Evolutionary conservation across 2,329 filamentous ascomycete genomes (phyloP).

Genomic region (Xylariaceae sp.): DNA sequence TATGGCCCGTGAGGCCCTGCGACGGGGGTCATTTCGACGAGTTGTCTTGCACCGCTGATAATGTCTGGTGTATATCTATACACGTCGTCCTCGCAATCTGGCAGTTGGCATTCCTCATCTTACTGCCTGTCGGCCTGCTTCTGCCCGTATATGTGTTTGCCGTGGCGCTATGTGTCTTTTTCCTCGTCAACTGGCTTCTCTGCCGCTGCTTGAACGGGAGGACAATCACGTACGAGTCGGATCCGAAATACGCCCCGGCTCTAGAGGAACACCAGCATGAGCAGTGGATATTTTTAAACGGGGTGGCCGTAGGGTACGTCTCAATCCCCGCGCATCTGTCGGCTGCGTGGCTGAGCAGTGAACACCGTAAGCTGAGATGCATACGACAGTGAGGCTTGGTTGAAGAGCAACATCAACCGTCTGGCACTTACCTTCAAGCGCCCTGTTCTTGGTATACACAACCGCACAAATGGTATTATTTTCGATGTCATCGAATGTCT

Average conservation of each 20-base stretch:
- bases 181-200: constrained; percentile 48
- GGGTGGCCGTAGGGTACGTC: constrained; percentile 59
- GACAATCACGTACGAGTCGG: constrained; percentile 47
- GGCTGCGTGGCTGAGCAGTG: not conserved
- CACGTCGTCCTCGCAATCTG: constrained; percentile 56
- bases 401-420: constrained; percentile 66
- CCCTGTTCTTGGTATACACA: constrained; percentile 69
- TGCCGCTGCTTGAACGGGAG: constrained; percentile 53
- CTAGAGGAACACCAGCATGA: constrained; percentile 55
- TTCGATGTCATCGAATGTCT: constrained; percentile 76
- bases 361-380: constrained; percentile 11
- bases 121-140: constrained; percentile 49
- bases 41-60: constrained; percentile 54
- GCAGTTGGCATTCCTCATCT: constrained; percentile 59
- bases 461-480: constrained; percentile 67
- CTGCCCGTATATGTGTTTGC: constrained; percentile 48
- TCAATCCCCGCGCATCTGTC: not conserved
- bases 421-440: constrained; percentile 69
- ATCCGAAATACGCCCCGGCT: constrained; percentile 48
- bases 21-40: constrained; percentile 58
- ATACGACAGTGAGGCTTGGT: constrained; percentile 54
- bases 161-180: constrained; percentile 40
- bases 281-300: constrained; percentile 78
- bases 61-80: constrained; percentile 53
- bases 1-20: constrained; percentile 54